Percentiles rank a stretch among this genome's conserved stretches.
These are phyloP conservation scores for Tolypocladium tundrense DNA, from an alignment of 2,329 filamentous ascomycete genomes.

Conservation along the genomic window DNA sequence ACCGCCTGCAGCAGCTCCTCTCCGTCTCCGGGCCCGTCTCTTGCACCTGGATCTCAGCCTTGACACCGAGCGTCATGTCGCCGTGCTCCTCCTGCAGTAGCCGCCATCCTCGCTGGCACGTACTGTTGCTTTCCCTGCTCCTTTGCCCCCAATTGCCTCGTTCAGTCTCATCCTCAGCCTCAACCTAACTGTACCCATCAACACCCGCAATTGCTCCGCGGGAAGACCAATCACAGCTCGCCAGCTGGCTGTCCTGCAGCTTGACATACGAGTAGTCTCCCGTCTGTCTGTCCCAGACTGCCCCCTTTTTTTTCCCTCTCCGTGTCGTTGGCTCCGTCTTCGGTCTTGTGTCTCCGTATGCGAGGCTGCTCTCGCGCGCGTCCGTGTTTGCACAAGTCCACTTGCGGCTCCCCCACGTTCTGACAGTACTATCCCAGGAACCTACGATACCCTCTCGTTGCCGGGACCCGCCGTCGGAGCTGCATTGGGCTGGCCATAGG, in stretches of 20 bases:
- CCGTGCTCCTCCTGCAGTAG: not conserved
- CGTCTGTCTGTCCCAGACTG: not conserved
- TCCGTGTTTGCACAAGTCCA: not conserved
- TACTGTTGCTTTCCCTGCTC: not conserved
- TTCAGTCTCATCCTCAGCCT: not conserved
- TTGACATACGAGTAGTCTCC: not conserved
- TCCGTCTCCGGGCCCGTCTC: not conserved
- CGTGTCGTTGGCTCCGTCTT: not conserved
- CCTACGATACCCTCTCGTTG: not conserved
- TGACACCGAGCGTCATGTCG: not conserved
- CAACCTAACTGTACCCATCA: constrained; percentile 4
- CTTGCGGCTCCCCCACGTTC: not conserved
- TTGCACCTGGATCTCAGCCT: not conserved
- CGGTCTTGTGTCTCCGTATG: not conserved
- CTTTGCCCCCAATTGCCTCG: not conserved
- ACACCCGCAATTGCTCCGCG: constrained; percentile 6
- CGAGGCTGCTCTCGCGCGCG: not conserved
- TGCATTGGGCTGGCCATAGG: not conserved
- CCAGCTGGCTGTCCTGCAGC: constrained; percentile 15
- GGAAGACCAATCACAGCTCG: constrained; percentile 21
- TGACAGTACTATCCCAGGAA: not conserved
- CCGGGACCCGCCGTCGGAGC: not conserved
- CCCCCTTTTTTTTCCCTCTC: not conserved
- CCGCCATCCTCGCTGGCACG: not conserved
- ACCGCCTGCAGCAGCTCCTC: not conserved